Base-by-base conservation (phyloP, 73 alveolate species). In the Symbiodinium natans region DNA sequence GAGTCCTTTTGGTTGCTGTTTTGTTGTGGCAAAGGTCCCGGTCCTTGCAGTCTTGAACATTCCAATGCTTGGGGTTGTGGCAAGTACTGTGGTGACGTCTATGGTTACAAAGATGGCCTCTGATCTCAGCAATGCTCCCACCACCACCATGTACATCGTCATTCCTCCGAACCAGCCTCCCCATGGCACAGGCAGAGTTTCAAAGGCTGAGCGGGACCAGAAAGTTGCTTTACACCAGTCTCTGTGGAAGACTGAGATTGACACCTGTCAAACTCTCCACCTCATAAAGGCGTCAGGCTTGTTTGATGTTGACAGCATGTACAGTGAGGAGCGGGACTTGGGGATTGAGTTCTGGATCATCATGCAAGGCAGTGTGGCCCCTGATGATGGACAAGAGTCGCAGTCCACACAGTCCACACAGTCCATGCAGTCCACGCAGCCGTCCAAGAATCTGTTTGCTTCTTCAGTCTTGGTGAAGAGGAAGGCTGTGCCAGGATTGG, bases 191-290 rank as follows among this genome's bases (percentile, higher is more conserved):
- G 88, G 88, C 4, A 29, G 88, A 6, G 8, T 59, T 3, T 19
- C 33, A 8, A 80, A 80, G 88, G 13, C 7, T 3, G 42, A 80
- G 38, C 27, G 88, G 59, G 59, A 39, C 25, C 29, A 5, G 34
- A 80, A 80, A 8, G 39, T 80, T 34, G 88, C 88, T 4, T 54
- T 59, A 8, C 88, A 80, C 59, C 56, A 38, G 19, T 54, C 52
- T 29, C 31, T 80, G 88, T 80, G 88, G 88, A 80, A 80, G 59
- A 21, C 54, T 10, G 88, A 80, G 88, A 5, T 80, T 15, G 88
- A 80, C 38, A 46, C 21, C 59, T 13, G 6, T 46, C 21, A 11
- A 29, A 38, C 21, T 38, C 33, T 31, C 13, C 31, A 8, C 56
- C 27, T 59, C 77, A 8, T 9, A 59, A 80, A 33, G 21, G 52